These are phyloP conservation scores for Neurospora sp. DNA, from an alignment of 495 filamentous ascomycete species.

Conservation along the genomic window DNA sequence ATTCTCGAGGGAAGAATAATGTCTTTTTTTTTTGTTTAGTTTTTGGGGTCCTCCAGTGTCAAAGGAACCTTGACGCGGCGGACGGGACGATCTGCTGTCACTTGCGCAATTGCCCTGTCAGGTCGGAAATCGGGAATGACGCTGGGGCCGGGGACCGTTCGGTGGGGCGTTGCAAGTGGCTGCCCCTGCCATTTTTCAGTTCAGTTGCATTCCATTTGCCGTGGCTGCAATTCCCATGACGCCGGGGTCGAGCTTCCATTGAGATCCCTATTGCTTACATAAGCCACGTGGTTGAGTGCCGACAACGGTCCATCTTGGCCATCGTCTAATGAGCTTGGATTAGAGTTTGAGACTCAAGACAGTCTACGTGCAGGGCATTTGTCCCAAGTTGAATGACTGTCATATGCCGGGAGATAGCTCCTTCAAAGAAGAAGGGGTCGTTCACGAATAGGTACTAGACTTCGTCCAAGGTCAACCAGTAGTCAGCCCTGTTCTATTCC, in stretches of 20 bases:
- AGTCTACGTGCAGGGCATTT: too few species aligned
- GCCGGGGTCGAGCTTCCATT: background rate
- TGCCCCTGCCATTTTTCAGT: background rate
- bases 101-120: background rate
- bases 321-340: background rate
- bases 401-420: too few species aligned
- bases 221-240: background rate
- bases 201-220: background rate
- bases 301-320: background rate
- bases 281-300: background rate
- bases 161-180: background rate
- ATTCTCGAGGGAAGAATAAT: background rate
- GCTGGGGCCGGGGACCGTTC: background rate
- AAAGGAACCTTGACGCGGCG: background rate
- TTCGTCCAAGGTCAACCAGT: background rate
- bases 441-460: too few species aligned
- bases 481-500: background rate
- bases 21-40: background rate
- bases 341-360: background rate
- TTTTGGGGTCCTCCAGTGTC: background rate
- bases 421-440: too few species aligned
- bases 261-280: background rate
- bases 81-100: background rate
- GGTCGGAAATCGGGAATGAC: background rate
- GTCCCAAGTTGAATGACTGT: too few species aligned